These are phyloP conservation scores for Talaromyces sp. DNA, from an alignment of 2,329 filamentous ascomycete genomes.

Conservation along the genomic window DNA sequence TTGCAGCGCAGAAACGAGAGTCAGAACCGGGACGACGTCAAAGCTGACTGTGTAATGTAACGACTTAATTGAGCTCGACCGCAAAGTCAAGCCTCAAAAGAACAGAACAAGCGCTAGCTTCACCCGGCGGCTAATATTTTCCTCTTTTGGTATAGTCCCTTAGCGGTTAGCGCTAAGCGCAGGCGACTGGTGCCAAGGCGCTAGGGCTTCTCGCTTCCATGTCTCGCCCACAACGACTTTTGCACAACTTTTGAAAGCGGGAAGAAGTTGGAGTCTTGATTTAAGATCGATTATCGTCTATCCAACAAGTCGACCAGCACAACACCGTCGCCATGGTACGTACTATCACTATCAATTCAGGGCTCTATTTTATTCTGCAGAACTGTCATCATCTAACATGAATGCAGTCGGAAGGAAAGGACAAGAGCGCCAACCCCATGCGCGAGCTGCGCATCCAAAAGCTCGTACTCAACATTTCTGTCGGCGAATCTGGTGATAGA, in stretches of 20 bases:
- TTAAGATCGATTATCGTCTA: conserved; percentile 27
- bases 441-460: conserved; percentile 99
- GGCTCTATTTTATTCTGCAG: not conserved
- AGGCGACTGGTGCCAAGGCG: conserved; percentile 19
- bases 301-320: conserved; percentile 38
- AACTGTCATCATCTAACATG: conserved; percentile 14
- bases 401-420: conserved; percentile 63
- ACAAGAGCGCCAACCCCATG: conserved; percentile 96
- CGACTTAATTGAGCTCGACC: not conserved
- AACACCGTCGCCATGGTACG: conserved; percentile 51
- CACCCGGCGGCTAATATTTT: conserved; percentile 9
- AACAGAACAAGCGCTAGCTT: conserved; percentile 7
- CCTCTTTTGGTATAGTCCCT: not conserved
- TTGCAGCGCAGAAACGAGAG: not conserved
- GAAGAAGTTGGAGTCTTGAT: conserved; percentile 10
- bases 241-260: conserved; percentile 17
- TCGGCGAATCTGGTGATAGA: conserved; percentile 99
- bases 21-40: not conserved
- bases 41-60: not conserved
- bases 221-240: conserved; percentile 20
- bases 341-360: not conserved
- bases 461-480: conserved; percentile 98
- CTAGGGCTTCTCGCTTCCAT: conserved; percentile 21
- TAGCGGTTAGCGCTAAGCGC: conserved; percentile 14
- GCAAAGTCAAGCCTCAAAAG: conserved; percentile 3